Base-by-base conservation (phyloP, 495 filamentous ascomycete species). In the Podospora tetraspora region DNA sequence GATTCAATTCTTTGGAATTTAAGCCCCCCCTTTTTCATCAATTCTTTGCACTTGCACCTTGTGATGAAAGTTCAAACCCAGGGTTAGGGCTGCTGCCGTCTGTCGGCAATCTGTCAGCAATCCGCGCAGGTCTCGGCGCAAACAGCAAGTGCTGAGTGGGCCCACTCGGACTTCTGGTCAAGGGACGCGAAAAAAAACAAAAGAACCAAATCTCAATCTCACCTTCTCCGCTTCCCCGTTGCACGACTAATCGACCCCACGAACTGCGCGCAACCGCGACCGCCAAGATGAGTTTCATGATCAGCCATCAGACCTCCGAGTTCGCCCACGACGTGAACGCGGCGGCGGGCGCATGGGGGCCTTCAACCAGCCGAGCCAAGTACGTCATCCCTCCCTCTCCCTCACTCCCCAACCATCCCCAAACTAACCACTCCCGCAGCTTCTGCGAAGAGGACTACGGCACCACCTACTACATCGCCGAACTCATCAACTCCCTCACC, bases 391-490 rank as follows among this genome's bases (percentile, higher is more conserved):
- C 32, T 21, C 16, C 25, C 7, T 12, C 25, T 24, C 21, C 52
- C 63, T 22, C 37, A 29, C 11, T 22, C 19, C n/a, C 11, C 10
- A 37, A 37, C 11, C 23, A 24, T 56, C n/a, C 2, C 62, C n/a
- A 25, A 4, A 21, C 30, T 52, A 9, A 63, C 29, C 12, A 22
- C 10, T 10, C 19, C n/a, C 21, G 3, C 64, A 69, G 63, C 24
- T 69, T 69, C 59, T 69, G 68, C 23, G 68, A 69, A 22, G 68
- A 69, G 22, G 63, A 69, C 29, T 69, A 69, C 56, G 24, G 57
- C 56, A 69, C 64, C 29, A 30, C 62, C 21, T 69, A 57, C 24
- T 69, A 65, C 62, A 34, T 69, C 21, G 62, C 67, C 57, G 67
- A 69, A 57, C 57, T 69, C 56, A 34, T 69, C 67, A 69, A 69